Conservation (phyloP, 129 eudicot genomes). For the Arctium lappa region DNA sequence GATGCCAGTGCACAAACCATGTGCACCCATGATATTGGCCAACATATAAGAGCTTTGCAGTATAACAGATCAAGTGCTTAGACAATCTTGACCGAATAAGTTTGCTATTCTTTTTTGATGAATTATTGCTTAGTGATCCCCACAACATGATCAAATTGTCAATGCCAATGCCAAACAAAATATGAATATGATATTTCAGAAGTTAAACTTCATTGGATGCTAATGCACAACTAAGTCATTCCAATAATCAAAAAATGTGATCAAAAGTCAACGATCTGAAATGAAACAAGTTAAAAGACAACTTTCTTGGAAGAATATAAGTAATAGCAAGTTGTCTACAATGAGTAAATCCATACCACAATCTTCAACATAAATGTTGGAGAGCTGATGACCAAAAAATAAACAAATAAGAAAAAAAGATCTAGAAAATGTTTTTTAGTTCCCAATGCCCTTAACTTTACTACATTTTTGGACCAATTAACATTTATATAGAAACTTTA, state of each 20-base stretch:
- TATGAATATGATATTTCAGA: slow-evolving; percentile 3
- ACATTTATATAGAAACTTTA: slow-evolving; percentile 14
- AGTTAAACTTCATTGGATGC: neutral
- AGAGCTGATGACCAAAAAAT: neutral
- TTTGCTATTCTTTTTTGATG: slow-evolving; percentile 11
- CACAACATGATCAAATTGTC: slow-evolving; percentile 12
- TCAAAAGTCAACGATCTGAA: slow-evolving; percentile 35
- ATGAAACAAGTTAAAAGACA: slow-evolving; percentile 28
- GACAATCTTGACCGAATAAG: slow-evolving; percentile 7
- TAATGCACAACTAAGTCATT: slow-evolving; percentile 21
- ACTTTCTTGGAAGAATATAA: slow-evolving; percentile 28
- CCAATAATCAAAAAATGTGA: slow-evolving; percentile 2
- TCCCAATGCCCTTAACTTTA: slow-evolving; percentile 4
- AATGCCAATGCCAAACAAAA: slow-evolving; percentile 6
- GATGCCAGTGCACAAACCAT: slow-evolving; percentile 25
- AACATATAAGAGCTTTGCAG: slow-evolving; percentile 14
- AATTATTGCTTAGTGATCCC: slow-evolving; percentile 16
- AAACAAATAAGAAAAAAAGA: slow-evolving; percentile 2
- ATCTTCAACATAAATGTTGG: slow-evolving; percentile 29
- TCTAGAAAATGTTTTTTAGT: neutral
- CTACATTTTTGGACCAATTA: slow-evolving; percentile 23
- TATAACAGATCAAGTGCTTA: slow-evolving; percentile 9
- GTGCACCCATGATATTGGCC: slow-evolving; percentile 28
- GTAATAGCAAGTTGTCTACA: slow-evolving; percentile 22
- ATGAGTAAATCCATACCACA: slow-evolving; percentile 17